Conservation (phyloP, 1,284 basidiomycete genomes). For the Sporisorium scitamineum region DNA sequence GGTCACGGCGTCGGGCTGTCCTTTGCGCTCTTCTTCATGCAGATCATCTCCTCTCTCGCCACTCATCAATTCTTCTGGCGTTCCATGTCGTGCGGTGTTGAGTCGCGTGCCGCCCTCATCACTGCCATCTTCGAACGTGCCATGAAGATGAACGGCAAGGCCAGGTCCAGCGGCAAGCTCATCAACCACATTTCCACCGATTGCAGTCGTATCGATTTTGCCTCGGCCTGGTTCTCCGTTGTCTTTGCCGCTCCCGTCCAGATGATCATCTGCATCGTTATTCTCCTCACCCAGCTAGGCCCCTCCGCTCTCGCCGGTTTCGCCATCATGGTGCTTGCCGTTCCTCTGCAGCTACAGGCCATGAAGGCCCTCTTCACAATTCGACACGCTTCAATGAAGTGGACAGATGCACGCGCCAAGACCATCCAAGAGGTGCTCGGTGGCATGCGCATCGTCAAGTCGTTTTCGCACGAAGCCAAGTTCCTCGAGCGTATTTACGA, state of each 20-base stretch:
- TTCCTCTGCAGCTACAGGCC: conserved; percentile 78
- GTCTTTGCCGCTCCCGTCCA: conserved; percentile 77
- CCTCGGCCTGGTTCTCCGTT: conserved; percentile 82
- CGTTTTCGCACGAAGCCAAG: conserved; percentile 62
- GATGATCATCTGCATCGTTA: conserved; percentile 72
- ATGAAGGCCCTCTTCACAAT: conserved; percentile 82
- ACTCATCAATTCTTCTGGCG: conserved; percentile 84
- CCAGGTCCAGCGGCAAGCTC: conserved; percentile 84
- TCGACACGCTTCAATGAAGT: conserved; percentile 83
- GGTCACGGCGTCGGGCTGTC: conserved; percentile 62
- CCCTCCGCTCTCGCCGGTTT: conserved; percentile 85
- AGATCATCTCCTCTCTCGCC: conserved; percentile 78
- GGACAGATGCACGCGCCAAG: conserved; percentile 79
- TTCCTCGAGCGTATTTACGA: conserved; percentile 76
- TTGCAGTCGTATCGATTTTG: conserved; percentile 89
- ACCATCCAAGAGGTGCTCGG: conserved; percentile 66
- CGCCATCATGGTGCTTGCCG: conserved; percentile 77
- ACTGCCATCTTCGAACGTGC: conserved; percentile 86
- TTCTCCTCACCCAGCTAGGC: conserved; percentile 80
- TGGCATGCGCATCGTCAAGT: conserved; percentile 69
- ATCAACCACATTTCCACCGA: conserved; percentile 95
- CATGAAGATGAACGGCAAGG: conserved; percentile 81
- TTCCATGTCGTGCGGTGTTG: conserved; percentile 72
- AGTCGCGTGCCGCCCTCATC: conserved; percentile 87
- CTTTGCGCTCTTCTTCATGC: conserved; percentile 76